phyloP scores from a whole-genome alignment of 2,329 filamentous ascomycete genomes.

The Penicillium hordei region DNA sequence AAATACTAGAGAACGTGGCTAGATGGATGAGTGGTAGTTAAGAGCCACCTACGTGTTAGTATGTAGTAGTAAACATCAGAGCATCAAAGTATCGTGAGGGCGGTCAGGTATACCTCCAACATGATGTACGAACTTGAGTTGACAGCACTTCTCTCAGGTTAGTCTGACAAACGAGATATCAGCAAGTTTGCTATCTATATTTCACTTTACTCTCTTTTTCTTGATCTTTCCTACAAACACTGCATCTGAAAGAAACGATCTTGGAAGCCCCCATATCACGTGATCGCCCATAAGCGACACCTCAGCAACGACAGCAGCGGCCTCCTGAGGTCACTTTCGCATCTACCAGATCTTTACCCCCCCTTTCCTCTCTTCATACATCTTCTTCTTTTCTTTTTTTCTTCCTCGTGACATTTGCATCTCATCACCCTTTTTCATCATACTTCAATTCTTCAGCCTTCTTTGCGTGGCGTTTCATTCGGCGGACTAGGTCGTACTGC shows the following conservation, averaged over 20 bases:
- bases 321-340: constrained; percentile 45
- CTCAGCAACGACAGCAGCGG: constrained; percentile 41
- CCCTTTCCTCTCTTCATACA: constrained; percentile 19
- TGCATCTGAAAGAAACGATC: background rate
- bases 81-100: background rate
- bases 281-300: constrained; percentile 41
- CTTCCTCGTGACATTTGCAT: constrained; percentile 16
- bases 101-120: background rate
- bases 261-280: constrained; percentile 31
- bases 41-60: background rate
- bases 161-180: background rate
- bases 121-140: background rate
- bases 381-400: constrained; percentile 17
- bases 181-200: background rate
- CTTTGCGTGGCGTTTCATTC: constrained; percentile 41
- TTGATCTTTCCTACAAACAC: background rate
- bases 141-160: background rate
- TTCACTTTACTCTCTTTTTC: background rate
- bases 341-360: constrained; percentile 30
- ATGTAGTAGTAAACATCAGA: background rate
- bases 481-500: constrained; percentile 45
- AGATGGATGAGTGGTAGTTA: background rate
- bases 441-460: constrained; percentile 27
- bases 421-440: constrained; percentile 14
- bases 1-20: background rate